phyloP scores from a whole-genome alignment of 2,329 filamentous ascomycete genomes.

The Colletotrichum sp. region DNA sequence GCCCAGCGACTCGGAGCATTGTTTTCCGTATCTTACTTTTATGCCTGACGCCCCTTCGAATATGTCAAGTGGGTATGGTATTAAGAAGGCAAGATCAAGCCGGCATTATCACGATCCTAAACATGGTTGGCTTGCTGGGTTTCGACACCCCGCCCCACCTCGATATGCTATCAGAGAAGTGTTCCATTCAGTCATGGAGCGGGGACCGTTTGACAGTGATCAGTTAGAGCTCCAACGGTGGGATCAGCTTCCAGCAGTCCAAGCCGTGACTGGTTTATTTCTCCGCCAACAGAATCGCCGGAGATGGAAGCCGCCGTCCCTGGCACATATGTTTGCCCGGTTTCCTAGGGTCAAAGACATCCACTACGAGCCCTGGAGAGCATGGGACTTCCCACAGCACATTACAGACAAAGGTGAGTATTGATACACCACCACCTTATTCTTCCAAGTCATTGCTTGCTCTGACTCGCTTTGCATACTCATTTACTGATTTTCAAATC shows the following conservation, averaged over 20 bases:
- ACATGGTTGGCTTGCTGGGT: constrained; percentile 28
- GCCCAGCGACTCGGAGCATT: constrained; percentile 34
- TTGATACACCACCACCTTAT: background rate
- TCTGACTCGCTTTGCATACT: background rate
- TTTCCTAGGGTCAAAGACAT: constrained; percentile 34
- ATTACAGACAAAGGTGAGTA: constrained; percentile 24
- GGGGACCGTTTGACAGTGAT: constrained; percentile 26
- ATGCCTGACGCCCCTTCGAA: constrained; percentile 24
- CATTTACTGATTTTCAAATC: background rate
- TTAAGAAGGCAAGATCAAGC: background rate
- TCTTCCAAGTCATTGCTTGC: background rate
- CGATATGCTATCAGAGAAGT: constrained; percentile 22
- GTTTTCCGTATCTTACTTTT: constrained; percentile 34
- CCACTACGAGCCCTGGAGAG: constrained; percentile 36
- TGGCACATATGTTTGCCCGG: constrained; percentile 33
- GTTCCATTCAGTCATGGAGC: constrained; percentile 25
- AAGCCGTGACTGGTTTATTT: constrained; percentile 33
- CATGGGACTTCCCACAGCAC: constrained; percentile 25
- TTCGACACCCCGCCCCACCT: constrained; percentile 20
- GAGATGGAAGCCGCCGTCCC: constrained; percentile 28
- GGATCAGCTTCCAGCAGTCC: constrained; percentile 29
- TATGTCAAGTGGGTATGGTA: background rate
- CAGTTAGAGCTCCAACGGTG: constrained; percentile 28
- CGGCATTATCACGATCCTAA: constrained; percentile 11
- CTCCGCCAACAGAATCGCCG: constrained; percentile 36